Conservation (phyloP, 768 basidiomycete species). For the Boletus edulis region DNA sequence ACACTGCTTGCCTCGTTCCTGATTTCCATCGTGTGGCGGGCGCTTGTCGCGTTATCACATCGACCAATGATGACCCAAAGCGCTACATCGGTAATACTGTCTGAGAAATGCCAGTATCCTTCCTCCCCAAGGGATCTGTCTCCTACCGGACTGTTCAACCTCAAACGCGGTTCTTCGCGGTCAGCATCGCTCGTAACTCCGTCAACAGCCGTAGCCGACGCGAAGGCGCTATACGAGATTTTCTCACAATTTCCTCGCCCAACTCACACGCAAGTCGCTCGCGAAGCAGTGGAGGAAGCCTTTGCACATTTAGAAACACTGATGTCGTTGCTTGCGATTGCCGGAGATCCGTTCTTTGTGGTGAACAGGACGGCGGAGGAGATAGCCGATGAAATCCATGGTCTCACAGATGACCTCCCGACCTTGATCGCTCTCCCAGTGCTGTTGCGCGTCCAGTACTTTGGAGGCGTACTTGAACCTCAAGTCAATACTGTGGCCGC, state of each 20-base stretch:
- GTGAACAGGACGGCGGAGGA: conserved; percentile 23
- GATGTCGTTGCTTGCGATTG: conserved; percentile 53
- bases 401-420: conserved; percentile 62
- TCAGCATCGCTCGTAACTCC: conserved; percentile 54
- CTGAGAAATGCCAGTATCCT: conserved; percentile 42
- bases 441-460: conserved; percentile 49
- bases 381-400: conserved; percentile 43
- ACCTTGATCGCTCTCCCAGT: conserved; percentile 73
- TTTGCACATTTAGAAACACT: conserved; percentile 62
- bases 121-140: conserved; percentile 47
- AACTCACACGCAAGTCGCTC: conserved; percentile 52
- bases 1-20: conserved; percentile 64
- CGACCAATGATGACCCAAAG: conserved; percentile 47
- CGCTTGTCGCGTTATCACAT: conserved; percentile 66
- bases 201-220: conserved; percentile 54
- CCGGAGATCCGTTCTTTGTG: conserved; percentile 31
- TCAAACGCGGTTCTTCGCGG: conserved; percentile 65
- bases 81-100: conserved; percentile 31
- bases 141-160: conserved; percentile 56
- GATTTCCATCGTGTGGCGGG: conserved; percentile 73
- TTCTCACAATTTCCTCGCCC: conserved; percentile 64
- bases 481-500: conserved; percentile 40
- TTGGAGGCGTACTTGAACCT: not conserved
- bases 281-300: conserved; percentile 80
- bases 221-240: conserved; percentile 59